phyloP scores from a whole-genome alignment of 2,329 filamentous ascomycete genomes.

The Sarocladium brachiariae region DNA sequence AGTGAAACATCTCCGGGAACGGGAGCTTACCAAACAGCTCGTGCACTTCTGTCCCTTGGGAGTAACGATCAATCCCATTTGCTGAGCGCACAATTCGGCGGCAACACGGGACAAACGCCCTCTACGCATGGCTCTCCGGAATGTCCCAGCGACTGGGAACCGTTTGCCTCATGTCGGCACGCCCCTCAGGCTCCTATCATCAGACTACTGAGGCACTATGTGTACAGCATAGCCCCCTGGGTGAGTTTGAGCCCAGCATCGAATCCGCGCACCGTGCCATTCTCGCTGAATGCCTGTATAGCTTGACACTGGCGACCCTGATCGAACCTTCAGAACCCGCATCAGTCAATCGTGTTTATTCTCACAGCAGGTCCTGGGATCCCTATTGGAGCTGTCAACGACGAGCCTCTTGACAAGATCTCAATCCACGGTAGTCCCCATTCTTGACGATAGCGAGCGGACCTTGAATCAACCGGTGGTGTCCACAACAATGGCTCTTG shows the following conservation, averaged over 20 bases:
- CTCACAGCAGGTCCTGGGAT: slow-evolving; percentile 19
- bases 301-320: slow-evolving; percentile 36
- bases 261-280: no score
- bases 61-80: slow-evolving; percentile 13
- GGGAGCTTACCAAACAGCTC: slow-evolving; percentile 25
- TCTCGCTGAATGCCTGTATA: slow-evolving; percentile 13
- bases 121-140: not conserved
- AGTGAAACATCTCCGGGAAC: slow-evolving; percentile 16
- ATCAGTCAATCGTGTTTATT: slow-evolving; percentile 24
- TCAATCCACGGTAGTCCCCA: not conserved
- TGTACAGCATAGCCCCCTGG: slow-evolving; percentile 39
- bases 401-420: not conserved
- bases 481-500: not conserved
- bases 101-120: not conserved
- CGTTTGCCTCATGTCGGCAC: slow-evolving; percentile 19
- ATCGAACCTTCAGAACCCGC: slow-evolving; percentile 32
- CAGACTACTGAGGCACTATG: slow-evolving; percentile 33
- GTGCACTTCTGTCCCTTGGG: slow-evolving; percentile 27
- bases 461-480: not conserved
- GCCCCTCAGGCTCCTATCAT: slow-evolving; percentile 20
- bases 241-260: slow-evolving; percentile 20
- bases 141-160: not conserved
- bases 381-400: slow-evolving; percentile 20
- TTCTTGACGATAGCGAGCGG: not conserved
- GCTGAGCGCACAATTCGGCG: not conserved